Percentiles rank a stretch among this genome's conserved stretches.
Conservation (phyloP, 2,329 filamentous ascomycete species). For the Fusarium guadeloupense region DNA sequence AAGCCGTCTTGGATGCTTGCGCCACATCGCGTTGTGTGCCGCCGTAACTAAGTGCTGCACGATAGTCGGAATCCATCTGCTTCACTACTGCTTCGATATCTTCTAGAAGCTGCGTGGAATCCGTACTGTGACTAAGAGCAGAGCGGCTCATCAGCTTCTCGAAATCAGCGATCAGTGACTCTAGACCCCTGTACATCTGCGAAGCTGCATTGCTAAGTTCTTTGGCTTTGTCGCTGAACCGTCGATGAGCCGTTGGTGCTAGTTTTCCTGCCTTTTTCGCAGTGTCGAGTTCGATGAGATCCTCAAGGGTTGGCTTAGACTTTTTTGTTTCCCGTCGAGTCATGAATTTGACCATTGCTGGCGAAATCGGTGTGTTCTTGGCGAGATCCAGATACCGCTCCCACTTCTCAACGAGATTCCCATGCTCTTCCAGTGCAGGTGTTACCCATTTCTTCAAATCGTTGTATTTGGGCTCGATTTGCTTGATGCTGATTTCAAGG, state of each 20-base stretch:
- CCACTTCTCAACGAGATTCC: constrained; percentile 70
- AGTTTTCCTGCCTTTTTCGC: constrained; percentile 76
- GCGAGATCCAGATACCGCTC: constrained; percentile 74
- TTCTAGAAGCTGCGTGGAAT: constrained; percentile 74
- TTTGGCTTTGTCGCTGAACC: constrained; percentile 67
- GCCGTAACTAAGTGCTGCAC: constrained; percentile 75
- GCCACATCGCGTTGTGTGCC: constrained; percentile 68
- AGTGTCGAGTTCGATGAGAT: constrained; percentile 79
- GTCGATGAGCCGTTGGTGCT: constrained; percentile 65
- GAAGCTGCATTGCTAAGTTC: constrained; percentile 69
- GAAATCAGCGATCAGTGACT: constrained; percentile 69
- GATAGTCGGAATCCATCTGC: constrained; percentile 88
- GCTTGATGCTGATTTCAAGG: constrained; percentile 77
- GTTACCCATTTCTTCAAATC: constrained; percentile 76
- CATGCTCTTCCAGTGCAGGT: constrained; percentile 73
- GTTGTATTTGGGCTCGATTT: constrained; percentile 75
- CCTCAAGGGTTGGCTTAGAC: constrained; percentile 70
- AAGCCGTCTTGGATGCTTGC: constrained; percentile 71
- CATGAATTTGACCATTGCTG: constrained; percentile 73
- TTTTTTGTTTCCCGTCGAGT: constrained; percentile 57
- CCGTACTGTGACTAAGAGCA: constrained; percentile 65
- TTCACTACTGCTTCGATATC: constrained; percentile 87
- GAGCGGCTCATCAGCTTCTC: constrained; percentile 66
- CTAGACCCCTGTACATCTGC: constrained; percentile 69
- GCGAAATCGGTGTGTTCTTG: constrained; percentile 69